Conservation (phyloP, 441 rosid species). For the Pelargonium cotyledonis region DNA sequence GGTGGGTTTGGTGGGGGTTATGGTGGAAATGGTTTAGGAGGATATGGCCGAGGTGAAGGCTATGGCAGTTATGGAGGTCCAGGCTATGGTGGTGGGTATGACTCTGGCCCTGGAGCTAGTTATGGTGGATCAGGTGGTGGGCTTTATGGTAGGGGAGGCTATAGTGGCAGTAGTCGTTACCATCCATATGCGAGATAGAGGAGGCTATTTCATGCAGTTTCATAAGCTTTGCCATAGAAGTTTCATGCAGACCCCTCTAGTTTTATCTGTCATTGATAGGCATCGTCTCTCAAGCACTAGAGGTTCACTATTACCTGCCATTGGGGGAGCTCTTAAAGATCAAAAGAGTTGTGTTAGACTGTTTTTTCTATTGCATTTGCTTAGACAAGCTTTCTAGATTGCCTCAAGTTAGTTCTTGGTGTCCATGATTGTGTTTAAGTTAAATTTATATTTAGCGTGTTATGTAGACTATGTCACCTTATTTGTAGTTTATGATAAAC, state of each 20-base stretch:
- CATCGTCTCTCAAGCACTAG: conserved; percentile 36
- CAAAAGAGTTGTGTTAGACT: conserved; percentile 31
- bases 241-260: conserved; percentile 50
- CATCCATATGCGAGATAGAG: conserved; percentile 88
- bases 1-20: conserved; percentile 66
- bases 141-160: conserved; percentile 75
- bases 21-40: conserved; percentile 60
- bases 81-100: conserved; percentile 68
- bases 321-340: conserved; percentile 42
- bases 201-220: conserved; percentile 35
- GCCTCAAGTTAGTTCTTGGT: conserved; percentile 28
- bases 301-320: conserved; percentile 29
- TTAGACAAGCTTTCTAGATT: conserved; percentile 26
- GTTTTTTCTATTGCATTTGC: conserved; percentile 28
- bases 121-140: conserved; percentile 67
- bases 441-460: conserved; percentile 25
- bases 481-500: conserved; percentile 10
- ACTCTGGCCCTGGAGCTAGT: conserved; percentile 63
- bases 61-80: conserved; percentile 52
- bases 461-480: conserved; percentile 37
- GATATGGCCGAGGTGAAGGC: conserved; percentile 64
- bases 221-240: conserved; percentile 60
- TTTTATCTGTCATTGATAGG: conserved; percentile 44
- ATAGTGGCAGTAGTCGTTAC: conserved; percentile 85
- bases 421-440: conserved; percentile 19